A percentile compares a stretch with the other conserved stretches of the same genome.
Evolutionary conservation across 192 early-diverging fungal species (phyloP).

Genomic region (Nowakowskiella sp.): DNA sequence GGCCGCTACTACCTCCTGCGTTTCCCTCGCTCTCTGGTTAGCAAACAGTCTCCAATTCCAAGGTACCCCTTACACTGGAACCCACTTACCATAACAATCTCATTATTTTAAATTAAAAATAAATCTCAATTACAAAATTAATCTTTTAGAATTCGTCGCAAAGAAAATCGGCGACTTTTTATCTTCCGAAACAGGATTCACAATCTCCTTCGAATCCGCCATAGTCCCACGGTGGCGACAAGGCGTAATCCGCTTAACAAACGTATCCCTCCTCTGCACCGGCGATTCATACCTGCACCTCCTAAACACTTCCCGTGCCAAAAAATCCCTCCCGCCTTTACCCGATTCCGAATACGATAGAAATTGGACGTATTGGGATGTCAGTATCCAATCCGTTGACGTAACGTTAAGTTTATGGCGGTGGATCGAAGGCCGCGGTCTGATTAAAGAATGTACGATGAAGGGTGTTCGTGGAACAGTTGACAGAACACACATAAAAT

Average conservation of each 20-base stretch:
- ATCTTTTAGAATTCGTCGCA: slow-evolving; percentile 61
- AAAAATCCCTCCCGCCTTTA: slow-evolving; percentile 5
- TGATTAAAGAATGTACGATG: slow-evolving; percentile 72
- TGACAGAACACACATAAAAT: slow-evolving; percentile 70
- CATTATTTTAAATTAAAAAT: slow-evolving; percentile 5
- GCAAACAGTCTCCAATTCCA: slow-evolving; percentile 81
- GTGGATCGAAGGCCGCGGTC: slow-evolving; percentile 79
- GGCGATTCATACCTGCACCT: too few species aligned
- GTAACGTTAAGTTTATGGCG: slow-evolving; percentile 78
- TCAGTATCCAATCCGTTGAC: slow-evolving; percentile 72
- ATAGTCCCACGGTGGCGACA: slow-evolving; percentile 89
- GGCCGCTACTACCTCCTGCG: slow-evolving; percentile 81
- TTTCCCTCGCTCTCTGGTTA: slow-evolving; percentile 67
- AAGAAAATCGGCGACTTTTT: slow-evolving; percentile 71
- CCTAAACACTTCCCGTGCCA: slow-evolving; percentile 6
- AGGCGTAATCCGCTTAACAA: slow-evolving; percentile 77
- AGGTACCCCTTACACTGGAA: slow-evolving; percentile 24
- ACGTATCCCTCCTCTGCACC: slow-evolving; percentile 55
- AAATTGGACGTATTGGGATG: slow-evolving; percentile 85
- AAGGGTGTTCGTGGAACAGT: slow-evolving; percentile 83
- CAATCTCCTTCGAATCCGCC: slow-evolving; percentile 81
- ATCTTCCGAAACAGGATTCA: slow-evolving; percentile 67
- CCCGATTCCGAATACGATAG: slow-evolving; percentile 30
- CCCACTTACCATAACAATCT: too few species aligned
- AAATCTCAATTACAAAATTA: neutral